These are phyloP conservation scores for Endothia cerciana DNA, from an alignment of 2,329 filamentous ascomycete genomes.

Conservation along the genomic window DNA sequence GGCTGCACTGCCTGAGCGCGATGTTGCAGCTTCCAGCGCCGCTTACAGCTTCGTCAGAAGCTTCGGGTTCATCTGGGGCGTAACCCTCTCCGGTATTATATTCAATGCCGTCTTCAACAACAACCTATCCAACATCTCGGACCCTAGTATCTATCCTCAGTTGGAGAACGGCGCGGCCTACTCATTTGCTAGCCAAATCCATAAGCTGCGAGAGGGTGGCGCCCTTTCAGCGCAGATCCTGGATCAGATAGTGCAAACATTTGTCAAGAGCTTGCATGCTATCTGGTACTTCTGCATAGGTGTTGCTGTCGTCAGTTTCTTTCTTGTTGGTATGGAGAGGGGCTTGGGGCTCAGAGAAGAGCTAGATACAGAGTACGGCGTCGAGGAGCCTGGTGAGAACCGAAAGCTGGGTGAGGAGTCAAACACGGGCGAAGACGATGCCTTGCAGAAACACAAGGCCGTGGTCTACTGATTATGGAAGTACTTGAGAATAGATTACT, in stretches of 20 bases:
- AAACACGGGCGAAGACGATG: too few relatives aligned
- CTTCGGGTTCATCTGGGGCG: constrained; percentile 46
- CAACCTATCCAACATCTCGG: background rate
- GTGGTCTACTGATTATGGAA: too few relatives aligned
- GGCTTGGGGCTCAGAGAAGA: background rate
- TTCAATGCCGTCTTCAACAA: constrained; percentile 33
- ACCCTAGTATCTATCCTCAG: background rate
- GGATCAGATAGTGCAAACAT: background rate
- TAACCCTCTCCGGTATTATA: constrained; percentile 41
- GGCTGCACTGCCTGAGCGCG: constrained; percentile 35
- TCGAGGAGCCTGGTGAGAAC: too few relatives aligned
- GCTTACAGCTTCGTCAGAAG: constrained; percentile 43
- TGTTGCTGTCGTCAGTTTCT: background rate
- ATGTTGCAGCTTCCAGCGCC: constrained; percentile 37
- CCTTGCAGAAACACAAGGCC: too few relatives aligned
- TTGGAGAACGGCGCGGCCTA: background rate
- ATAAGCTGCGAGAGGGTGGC: background rate
- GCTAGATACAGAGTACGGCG: background rate
- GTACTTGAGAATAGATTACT: too few relatives aligned
- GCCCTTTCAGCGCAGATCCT: background rate
- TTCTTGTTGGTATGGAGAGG: background rate
- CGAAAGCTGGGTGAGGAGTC: too few relatives aligned
- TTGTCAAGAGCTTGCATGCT: background rate
- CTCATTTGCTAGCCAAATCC: background rate
- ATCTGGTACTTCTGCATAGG: background rate